phyloP scores from a whole-genome alignment of 495 filamentous ascomycete genomes.

The Tirmania nivea region DNA sequence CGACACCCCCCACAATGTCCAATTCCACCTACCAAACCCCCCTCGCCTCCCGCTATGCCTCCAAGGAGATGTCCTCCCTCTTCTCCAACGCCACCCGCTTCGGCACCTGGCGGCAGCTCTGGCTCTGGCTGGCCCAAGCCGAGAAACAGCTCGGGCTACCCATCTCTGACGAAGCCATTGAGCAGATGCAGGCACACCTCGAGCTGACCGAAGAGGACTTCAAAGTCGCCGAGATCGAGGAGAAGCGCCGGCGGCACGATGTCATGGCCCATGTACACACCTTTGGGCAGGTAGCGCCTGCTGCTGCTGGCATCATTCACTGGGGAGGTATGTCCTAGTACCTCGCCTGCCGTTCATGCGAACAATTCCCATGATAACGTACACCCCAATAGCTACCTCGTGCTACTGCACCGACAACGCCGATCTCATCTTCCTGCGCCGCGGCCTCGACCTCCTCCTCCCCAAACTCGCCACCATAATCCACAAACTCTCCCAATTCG shows the following conservation, averaged over 20 bases:
- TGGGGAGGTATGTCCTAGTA: slow-evolving; percentile 35
- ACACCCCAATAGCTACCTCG: slow-evolving; percentile 24
- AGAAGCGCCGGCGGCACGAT: slow-evolving; percentile 45
- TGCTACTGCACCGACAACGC: slow-evolving; percentile 66
- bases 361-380: slow-evolving; percentile 11
- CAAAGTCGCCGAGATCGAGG: slow-evolving; percentile 50
- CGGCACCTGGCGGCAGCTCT: slow-evolving; percentile 59
- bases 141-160: slow-evolving; percentile 46
- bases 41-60: slow-evolving; percentile 51
- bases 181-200: slow-evolving; percentile 51
- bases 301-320: slow-evolving; percentile 75
- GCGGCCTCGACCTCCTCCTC: slow-evolving; percentile 53
- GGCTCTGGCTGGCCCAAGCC: slow-evolving; percentile 65
- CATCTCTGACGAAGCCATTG: slow-evolving; percentile 48
- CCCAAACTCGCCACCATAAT: slow-evolving; percentile 75
- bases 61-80: slow-evolving; percentile 38
- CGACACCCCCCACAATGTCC: slow-evolving; percentile 29
- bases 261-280: slow-evolving; percentile 44
- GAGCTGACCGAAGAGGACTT: slow-evolving; percentile 64
- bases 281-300: slow-evolving; percentile 49
- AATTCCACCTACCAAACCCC: slow-evolving; percentile 51
- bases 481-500: slow-evolving; percentile 55
- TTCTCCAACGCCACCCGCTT: slow-evolving; percentile 52
- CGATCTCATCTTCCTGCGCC: slow-evolving; percentile 63
- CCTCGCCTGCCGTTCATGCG: neutral